These are phyloP conservation scores for Posidonia oceanica DNA, from an alignment of 116 monocot genomes.

Conservation along the genomic window DNA sequence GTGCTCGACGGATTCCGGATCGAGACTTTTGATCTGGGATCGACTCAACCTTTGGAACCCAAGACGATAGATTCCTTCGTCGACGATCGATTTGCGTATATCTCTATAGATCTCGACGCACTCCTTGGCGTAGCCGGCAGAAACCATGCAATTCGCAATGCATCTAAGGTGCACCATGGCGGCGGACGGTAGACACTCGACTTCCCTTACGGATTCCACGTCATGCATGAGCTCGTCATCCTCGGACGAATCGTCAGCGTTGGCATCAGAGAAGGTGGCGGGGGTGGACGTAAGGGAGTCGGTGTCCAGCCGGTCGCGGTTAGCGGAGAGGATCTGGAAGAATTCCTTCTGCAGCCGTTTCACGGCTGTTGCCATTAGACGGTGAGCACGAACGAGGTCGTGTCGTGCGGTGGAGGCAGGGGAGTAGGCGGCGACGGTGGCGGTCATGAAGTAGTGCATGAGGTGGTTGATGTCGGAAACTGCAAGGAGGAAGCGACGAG, in stretches of 20 bases:
- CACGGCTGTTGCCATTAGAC: slow-evolving; percentile 24
- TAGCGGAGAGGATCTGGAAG: slow-evolving; percentile 25
- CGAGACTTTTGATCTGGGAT: slow-evolving; percentile 33
- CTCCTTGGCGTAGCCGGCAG: slow-evolving; percentile 55
- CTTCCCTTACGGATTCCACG: neutral
- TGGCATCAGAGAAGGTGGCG: neutral
- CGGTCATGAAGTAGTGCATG: slow-evolving; percentile 17
- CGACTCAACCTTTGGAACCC: slow-evolving; percentile 7
- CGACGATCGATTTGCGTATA: slow-evolving; percentile 25
- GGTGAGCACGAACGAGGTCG: slow-evolving; percentile 15
- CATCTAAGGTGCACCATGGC: slow-evolving; percentile 9
- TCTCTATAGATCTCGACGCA: slow-evolving; percentile 40
- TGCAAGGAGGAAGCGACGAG: slow-evolving; percentile 15
- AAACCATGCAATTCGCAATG: slow-evolving; percentile 60
- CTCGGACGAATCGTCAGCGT: slow-evolving; percentile 9
- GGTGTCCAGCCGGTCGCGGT: slow-evolving; percentile 10
- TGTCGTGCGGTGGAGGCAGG: neutral
- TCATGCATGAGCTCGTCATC: neutral
- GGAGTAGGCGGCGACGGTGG: no score
- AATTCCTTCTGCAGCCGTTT: slow-evolving; percentile 27
- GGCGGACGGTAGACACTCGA: neutral
- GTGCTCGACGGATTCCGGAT: slow-evolving; percentile 29
- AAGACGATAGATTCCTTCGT: slow-evolving; percentile 3
- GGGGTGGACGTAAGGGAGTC: slow-evolving; percentile 7
- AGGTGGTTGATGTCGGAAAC: slow-evolving; percentile 21